phyloP scores from a whole-genome alignment of 2,329 filamentous ascomycete genomes.

The Cytospora leucostoma region DNA sequence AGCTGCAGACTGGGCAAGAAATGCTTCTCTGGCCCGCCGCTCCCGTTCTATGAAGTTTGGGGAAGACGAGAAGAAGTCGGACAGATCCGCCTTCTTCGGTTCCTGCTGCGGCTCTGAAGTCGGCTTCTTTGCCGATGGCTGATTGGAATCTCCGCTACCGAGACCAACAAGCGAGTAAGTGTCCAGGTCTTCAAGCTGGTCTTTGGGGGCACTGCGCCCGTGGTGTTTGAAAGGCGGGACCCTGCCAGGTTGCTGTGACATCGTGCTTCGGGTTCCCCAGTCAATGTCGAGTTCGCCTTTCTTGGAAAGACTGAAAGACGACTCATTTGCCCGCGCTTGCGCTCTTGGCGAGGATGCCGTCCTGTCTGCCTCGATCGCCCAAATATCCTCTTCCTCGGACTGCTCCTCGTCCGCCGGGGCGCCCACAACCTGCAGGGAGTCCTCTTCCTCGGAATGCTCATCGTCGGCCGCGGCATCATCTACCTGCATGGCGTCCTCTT shows the following conservation, averaged over 20 bases:
- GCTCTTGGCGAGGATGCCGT: slow-evolving; percentile 38
- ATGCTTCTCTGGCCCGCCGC: slow-evolving; percentile 20
- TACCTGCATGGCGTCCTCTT: slow-evolving; percentile 7
- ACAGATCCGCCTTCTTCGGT: slow-evolving; percentile 48
- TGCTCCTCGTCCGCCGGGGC: slow-evolving; percentile 27
- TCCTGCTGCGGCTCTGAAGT: slow-evolving; percentile 34
- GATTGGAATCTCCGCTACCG: slow-evolving; percentile 30
- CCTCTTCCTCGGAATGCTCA: slow-evolving; percentile 33
- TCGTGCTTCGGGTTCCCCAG: slow-evolving; percentile 26
- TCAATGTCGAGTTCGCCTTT: slow-evolving; percentile 36
- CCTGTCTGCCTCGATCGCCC: slow-evolving; percentile 59
- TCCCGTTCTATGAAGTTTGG: slow-evolving; percentile 30
- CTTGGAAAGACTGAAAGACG: slow-evolving; percentile 31
- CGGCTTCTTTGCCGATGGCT: slow-evolving; percentile 36
- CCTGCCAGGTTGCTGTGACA: slow-evolving; percentile 13
- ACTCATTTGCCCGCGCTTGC: slow-evolving; percentile 29
- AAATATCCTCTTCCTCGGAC: slow-evolving; percentile 52
- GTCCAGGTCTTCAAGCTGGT: slow-evolving; percentile 18
- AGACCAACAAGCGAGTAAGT: slow-evolving; percentile 25
- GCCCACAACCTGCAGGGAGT: slow-evolving; percentile 16
- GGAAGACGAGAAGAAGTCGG: slow-evolving; percentile 61
- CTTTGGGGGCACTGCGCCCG: slow-evolving; percentile 7
- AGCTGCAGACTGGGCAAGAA: slow-evolving; percentile 6
- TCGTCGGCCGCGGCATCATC: slow-evolving; percentile 26
- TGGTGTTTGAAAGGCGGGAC: slow-evolving; percentile 14